These are phyloP conservation scores for Aspergillus baeticus DNA, from an alignment of 495 filamentous ascomycete species.

Conservation along the genomic window DNA sequence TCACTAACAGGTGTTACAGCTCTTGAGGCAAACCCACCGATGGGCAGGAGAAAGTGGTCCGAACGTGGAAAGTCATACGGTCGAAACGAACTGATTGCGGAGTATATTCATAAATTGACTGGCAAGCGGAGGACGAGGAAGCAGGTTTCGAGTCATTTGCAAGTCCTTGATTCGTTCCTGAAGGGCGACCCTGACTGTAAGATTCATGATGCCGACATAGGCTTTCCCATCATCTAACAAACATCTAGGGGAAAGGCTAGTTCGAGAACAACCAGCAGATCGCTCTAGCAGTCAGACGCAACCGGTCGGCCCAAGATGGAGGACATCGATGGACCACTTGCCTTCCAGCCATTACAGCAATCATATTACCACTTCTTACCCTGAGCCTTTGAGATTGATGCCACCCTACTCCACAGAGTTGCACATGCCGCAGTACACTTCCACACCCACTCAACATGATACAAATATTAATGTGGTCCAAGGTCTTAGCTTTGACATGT, in stretches of 20 bases:
- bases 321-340: slow-evolving; percentile 39
- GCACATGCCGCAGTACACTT: slow-evolving; percentile 35
- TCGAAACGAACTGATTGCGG: slow-evolving; percentile 86
- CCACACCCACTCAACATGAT: slow-evolving; percentile 38
- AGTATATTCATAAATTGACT: slow-evolving; percentile 72
- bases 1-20: slow-evolving; percentile 49
- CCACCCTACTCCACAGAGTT: slow-evolving; percentile 39
- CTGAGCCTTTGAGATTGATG: slow-evolving; percentile 34
- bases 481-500: slow-evolving; percentile 53
- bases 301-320: slow-evolving; percentile 37
- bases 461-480: slow-evolving; percentile 33
- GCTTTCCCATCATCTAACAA: slow-evolving; percentile 12
- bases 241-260: slow-evolving; percentile 40
- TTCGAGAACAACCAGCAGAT: slow-evolving; percentile 40
- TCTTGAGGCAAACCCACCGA: slow-evolving; percentile 73
- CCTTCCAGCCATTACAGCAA: slow-evolving; percentile 35
- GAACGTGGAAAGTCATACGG: slow-evolving; percentile 72
- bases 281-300: slow-evolving; percentile 36
- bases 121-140: slow-evolving; percentile 70
- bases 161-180: slow-evolving; percentile 87
- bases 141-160: slow-evolving; percentile 94
- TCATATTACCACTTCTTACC: slow-evolving; percentile 28
- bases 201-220: not conserved
- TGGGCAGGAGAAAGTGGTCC: slow-evolving; percentile 77
- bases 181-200: slow-evolving; percentile 56